Evolutionary conservation across 2,329 filamentous ascomycete genomes (phyloP), one percentile per base, ranked within the genome.

Genomic region (Aspergillus oerlinghausenensis): DNA sequence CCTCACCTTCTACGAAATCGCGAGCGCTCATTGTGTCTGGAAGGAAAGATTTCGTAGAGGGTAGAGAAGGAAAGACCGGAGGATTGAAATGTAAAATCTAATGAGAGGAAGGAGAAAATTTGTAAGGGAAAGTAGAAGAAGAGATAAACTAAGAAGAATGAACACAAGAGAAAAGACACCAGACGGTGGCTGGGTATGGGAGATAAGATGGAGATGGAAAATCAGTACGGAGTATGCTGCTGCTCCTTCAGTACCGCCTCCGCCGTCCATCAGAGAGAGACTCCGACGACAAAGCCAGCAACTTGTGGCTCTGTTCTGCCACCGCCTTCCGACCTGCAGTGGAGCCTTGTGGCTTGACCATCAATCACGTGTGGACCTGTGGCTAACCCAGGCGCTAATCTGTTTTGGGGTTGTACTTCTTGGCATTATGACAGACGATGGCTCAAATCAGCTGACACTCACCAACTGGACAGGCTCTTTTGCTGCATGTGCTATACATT

Each of bases 1-100:
- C 94, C 78, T 92, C 88, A 62, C 86, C 87, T 65, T 93, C 87
- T 68, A 99, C 87, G 70, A 97, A 80, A 71, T 92, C 86, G 58
- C 71, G 70, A 56, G 75, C 69, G 73, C 83, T 84, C 83, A 90
- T 86, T 80, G 70, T 62, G 61, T 38, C 29, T 45, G 52, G 48
- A 51, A 35, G 42, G 40, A 40, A 43, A 53, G 49, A 45, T 40
- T 40, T 49, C 38, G 50, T 42, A 38, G 38, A 45, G 48, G n/a
- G 49, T 42, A 47, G 49, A 57, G 43, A 51, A 47, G n/a, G 43
- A 23, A 40, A 51, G 19, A 26, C 42, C n/a, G 47, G 26, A 53
- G 17, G 29, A 45, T 21, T 42, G 23, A 49, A 47, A 32, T 48
- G 52, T 54, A 47, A 52, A 56, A 49, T 19, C 23, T 23, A 43